phyloP scores from a whole-genome alignment of 208 protist genomes.

The Trypanosoma cruzi region DNA sequence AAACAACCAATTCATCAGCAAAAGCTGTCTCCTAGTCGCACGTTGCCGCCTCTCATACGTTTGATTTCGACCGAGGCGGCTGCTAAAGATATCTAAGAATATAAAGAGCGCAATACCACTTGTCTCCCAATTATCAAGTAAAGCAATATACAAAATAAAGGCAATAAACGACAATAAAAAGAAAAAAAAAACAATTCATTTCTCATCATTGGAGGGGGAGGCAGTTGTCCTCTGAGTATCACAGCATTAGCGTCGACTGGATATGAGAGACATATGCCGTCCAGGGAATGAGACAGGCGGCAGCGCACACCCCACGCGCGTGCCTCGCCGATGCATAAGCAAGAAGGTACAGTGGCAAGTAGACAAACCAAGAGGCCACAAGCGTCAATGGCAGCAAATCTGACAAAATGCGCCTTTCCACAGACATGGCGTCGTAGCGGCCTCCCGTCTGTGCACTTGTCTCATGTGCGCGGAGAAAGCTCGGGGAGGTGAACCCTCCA shows the following conservation, averaged over 20 bases:
- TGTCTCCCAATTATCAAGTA: too few relatives aligned
- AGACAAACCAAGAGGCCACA: constrained; percentile 72
- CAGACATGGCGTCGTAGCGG: constrained; percentile 48
- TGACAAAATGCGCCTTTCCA: constrained; percentile 57
- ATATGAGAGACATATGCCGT: constrained; percentile 45
- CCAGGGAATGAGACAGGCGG: constrained; percentile 57
- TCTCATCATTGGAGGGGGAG: too few relatives aligned
- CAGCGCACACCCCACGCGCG: constrained; percentile 23
- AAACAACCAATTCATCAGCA: too few relatives aligned
- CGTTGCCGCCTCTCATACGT: too few relatives aligned
- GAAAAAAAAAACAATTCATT: background rate
- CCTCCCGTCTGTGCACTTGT: constrained; percentile 26
- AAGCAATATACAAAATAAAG: too few relatives aligned
- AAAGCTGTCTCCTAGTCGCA: too few relatives aligned
- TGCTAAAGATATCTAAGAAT: too few relatives aligned
- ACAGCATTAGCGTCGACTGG: constrained; percentile 51
- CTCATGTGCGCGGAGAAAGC: constrained; percentile 41
- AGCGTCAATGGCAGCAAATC: constrained; percentile 72
- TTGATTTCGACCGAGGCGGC: too few relatives aligned
- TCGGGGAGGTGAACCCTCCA: constrained; percentile 57
- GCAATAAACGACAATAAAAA: constrained; percentile 2
- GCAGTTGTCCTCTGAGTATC: background rate
- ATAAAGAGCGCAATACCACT: too few relatives aligned
- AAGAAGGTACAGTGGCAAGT: constrained; percentile 47
- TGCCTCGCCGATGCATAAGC: constrained; percentile 41